phyloP scores from a whole-genome alignment of 176 grass and related monocot species.

The Aegilops sharonensis region DNA sequence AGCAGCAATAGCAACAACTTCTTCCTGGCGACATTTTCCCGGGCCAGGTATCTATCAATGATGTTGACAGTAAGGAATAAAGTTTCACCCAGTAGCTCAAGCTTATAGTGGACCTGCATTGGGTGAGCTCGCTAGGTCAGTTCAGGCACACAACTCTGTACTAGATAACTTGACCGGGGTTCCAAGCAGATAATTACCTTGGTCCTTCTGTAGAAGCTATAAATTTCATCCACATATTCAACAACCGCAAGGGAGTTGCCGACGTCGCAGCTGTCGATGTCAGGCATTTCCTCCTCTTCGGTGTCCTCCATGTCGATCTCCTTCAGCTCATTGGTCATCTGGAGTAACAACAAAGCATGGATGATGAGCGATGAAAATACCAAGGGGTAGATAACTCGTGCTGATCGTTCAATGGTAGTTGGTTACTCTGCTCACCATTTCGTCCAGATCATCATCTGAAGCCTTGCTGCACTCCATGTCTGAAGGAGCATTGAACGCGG shows the following conservation, averaged over 20 bases:
- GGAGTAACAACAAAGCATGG: constrained; percentile 18
- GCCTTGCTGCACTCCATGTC: constrained; percentile 41
- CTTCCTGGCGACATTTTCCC: no score
- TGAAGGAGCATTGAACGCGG: not conserved
- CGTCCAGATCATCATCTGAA: constrained; percentile 9
- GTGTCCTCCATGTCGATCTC: constrained; percentile 94
- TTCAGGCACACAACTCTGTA: not conserved
- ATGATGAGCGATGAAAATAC: not conserved
- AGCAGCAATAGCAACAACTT: no score
- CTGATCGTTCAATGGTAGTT: no score
- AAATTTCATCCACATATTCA: constrained; percentile 86
- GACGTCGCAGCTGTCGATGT: constrained; percentile 73
- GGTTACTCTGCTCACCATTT: constrained; percentile 36
- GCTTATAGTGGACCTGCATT: no score
- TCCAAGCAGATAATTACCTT: constrained; percentile 46
- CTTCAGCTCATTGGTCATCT: constrained; percentile 58
- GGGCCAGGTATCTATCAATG: no score
- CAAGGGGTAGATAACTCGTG: not conserved
- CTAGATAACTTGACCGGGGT: not conserved
- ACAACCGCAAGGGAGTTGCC: constrained; percentile 77
- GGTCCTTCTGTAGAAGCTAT: constrained; percentile 56
- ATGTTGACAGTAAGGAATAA: no score
- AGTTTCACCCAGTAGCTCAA: no score
- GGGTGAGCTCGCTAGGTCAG: not conserved
- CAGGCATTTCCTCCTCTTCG: constrained; percentile 40